These are phyloP conservation scores for Porpolomopsis calyptriformis DNA, from an alignment of 768 basidiomycete species.

Conservation along the genomic window DNA sequence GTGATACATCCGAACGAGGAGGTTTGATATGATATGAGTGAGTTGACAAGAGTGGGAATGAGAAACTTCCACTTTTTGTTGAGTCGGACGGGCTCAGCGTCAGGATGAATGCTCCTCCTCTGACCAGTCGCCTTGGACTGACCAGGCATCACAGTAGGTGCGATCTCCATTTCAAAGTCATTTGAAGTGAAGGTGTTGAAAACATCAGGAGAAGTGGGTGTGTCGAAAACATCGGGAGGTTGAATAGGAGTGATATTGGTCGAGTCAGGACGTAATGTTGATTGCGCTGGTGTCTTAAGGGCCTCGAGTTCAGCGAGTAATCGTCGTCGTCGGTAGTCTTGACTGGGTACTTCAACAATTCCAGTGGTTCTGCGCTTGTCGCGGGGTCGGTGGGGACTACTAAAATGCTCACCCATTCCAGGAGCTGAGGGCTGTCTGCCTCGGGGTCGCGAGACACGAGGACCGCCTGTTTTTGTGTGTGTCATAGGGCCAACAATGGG, in stretches of 20 bases:
- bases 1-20: background rate
- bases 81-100: slow-evolving; percentile 11
- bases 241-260: background rate
- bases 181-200: too few species aligned
- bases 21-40: slow-evolving; percentile 1
- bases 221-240: too few species aligned
- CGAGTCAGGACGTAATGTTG: background rate
- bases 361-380: background rate
- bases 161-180: too few species aligned
- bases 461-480: too few species aligned
- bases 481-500: too few species aligned
- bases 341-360: background rate
- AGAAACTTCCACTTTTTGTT: slow-evolving; percentile 4
- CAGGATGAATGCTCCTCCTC: background rate
- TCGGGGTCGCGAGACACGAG: too few species aligned
- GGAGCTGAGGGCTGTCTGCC: too few species aligned
- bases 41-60: slow-evolving; percentile 4
- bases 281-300: background rate
- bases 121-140: background rate
- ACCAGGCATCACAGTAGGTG: too few species aligned
- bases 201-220: too few species aligned
- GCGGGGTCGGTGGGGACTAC: background rate
- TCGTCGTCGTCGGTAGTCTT: background rate
- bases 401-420: background rate
- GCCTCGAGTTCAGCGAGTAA: background rate